Evolutionary conservation across 2,329 filamentous ascomycete species (phyloP).

Genomic region (Xylaria arbuscula): DNA sequence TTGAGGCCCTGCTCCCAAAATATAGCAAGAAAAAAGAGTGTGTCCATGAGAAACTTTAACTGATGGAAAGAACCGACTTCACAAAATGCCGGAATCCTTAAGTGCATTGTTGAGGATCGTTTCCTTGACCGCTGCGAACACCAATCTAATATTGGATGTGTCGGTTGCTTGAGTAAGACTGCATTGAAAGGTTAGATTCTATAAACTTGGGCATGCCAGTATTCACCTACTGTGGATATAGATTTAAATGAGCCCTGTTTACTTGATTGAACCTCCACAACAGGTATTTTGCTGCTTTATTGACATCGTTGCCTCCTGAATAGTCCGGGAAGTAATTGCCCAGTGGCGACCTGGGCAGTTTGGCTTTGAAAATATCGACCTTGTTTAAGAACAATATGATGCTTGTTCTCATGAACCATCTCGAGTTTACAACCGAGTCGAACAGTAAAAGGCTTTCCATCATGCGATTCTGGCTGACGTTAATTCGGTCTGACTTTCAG

Average conservation of each 20-base stretch:
- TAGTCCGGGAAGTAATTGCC: conserved; percentile 98
- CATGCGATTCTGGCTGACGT: conserved; percentile 86
- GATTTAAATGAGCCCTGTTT: conserved; percentile 92
- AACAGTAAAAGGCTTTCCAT: conserved; percentile 98
- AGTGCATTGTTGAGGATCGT: conserved; percentile 98
- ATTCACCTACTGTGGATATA: conserved; percentile 91
- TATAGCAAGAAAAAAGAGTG: conserved; percentile 36
- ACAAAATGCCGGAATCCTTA: conserved; percentile 97
- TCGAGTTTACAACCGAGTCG: conserved; percentile 97
- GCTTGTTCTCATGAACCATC: conserved; percentile 99
- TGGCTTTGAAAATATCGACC: conserved; percentile 97
- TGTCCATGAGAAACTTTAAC: conserved; percentile 18
- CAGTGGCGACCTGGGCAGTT: conserved; percentile 87
- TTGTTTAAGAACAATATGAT: conserved; percentile 99
- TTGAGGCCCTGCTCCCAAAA: conserved; percentile 38
- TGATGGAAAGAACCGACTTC: conserved; percentile 51
- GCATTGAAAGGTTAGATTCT: conserved; percentile 41
- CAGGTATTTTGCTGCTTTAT: conserved; percentile 96
- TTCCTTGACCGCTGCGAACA: conserved; percentile 98
- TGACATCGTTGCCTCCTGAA: conserved; percentile 96
- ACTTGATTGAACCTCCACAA: conserved; percentile 99
- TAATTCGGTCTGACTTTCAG: neutral
- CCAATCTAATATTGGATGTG: conserved; percentile 96
- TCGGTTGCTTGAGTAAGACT: conserved; percentile 99
- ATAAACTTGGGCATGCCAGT: conserved; percentile 1